Base-by-base conservation (phyloP, 140 eudicot genomes). In the Anethum foeniculum region DNA sequence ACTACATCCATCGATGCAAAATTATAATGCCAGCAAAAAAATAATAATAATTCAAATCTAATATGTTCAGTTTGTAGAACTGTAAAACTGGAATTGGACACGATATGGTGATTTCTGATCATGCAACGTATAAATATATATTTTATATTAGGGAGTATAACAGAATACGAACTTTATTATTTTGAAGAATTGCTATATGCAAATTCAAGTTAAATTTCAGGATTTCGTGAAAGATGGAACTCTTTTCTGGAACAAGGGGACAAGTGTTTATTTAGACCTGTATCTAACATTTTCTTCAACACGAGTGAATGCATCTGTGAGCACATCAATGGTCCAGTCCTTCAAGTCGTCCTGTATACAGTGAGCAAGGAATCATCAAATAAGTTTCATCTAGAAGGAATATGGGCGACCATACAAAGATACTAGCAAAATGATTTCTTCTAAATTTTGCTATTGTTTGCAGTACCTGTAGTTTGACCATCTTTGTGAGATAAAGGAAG, bases 251-350 rank as follows among this genome's bases (percentile, higher is more conserved):
- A 68, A 68, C n/a, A 6, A 28, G 44, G 44, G 74, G 32, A 68
- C 19, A 68, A 68, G 46, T 46, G 79, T 75, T 81, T 85, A 90
- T 81, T 77, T 84, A 1, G 92, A 87, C 80, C 90, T 78, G 21
- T 80, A 92, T 86, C 82, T 88, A 34, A 83, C 96, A 84, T 81
- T 90, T 81, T 93, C 98, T 84, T 93, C 98, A 56, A 88, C 97
- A 54, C 97, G 86, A 10, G 97, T 88, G 67, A 94, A 80, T 51
- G 93, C 96, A 80, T 92, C 96, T 43, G 92, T 86, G 60, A 94
- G 81, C 62, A 89, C 96, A 80, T 94, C 97, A 11, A 88, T 49
- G 1, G 90, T 86, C 97, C 98, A 92, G 80, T 92, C 96, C 87
- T 89, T 94, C 78, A 90, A 82, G 80, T 94, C 97, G 27, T 89